Evolutionary conservation across 176 grass and related monocot genomes (phyloP), one percentile per base, ranked within the genome.

Genomic region (Eragrostis nindensis): DNA sequence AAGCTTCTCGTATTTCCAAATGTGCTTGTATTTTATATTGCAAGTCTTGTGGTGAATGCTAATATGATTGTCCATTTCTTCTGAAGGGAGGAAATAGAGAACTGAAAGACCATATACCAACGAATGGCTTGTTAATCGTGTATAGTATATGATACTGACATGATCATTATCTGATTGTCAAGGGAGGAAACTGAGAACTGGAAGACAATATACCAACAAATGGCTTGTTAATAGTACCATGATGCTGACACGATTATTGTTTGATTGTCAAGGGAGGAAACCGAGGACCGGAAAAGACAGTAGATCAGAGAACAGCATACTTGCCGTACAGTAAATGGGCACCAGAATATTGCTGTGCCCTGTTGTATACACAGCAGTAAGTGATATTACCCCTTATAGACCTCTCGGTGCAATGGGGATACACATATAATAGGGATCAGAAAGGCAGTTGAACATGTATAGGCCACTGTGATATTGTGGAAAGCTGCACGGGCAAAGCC

Each of bases 301-400:
- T 49, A 38, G 5, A 50, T 78, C 62, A 52, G 18, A 6, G 44
- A 79, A 86, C 82, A 76, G 79, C 89, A 74, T 78, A 82, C 59
- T 83, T 83, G 30, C 84, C 83, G 88, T 57, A 70, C 71, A 59
- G 48, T 66, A 71, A 87, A 89, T 65, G 78, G 90, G 54, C 92
- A 87, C 74, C 82, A 67, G 64, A 71, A 74, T 22, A 66, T 40
- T 76, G 65, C 38, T 76, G 64, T 80, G 27, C 66, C 71, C 71
- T 47, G 45, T 63, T n/a, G n/a, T n/a, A 70, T 70, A 80, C 63
- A 36, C 25, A 72, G 32, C 79, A 71, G 46, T 72, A 73, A 68
- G 67, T 44, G 32, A 79, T 54, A 41, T 54, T n/a, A 41, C 22
- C 39, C 44, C 3, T 36, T 27, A 27, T 41, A 17, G n/a, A n/a